phyloP scores from a whole-genome alignment of 768 basidiomycete species.

The Boletales sp. region DNA sequence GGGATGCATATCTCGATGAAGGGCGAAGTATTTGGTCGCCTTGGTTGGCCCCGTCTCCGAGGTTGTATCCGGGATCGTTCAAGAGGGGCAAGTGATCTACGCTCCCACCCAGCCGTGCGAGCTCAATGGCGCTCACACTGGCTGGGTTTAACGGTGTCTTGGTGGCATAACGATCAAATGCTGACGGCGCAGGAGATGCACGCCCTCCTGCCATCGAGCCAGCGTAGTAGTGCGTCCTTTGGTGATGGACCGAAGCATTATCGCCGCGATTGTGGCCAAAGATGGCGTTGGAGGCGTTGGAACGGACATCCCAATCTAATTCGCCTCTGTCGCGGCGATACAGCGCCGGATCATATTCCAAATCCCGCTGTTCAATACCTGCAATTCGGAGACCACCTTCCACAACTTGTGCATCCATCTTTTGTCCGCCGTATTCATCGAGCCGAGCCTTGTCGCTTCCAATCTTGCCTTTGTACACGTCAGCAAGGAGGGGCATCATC shows the following conservation, averaged over 20 bases:
- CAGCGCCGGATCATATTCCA: conserved; percentile 78
- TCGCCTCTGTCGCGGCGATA: conserved; percentile 83
- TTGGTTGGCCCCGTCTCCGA: conserved; percentile 9
- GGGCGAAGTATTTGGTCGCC: conserved; percentile 2
- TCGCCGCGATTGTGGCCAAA: conserved; percentile 38
- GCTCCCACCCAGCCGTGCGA: conserved; percentile 50
- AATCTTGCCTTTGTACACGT: conserved; percentile 77
- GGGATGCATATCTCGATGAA: conserved; percentile 30
- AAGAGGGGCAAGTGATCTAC: conserved; percentile 61
- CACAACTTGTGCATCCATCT: conserved; percentile 68
- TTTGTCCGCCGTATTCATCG: conserved; percentile 75
- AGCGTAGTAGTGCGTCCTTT: conserved; percentile 40
- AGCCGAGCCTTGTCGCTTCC: conserved; percentile 59
- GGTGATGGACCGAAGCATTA: conserved; percentile 38
- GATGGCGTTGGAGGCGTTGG: conserved; percentile 58
- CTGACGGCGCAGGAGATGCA: conserved; percentile 40
- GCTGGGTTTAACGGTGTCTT: conserved; percentile 37
- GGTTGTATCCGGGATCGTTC: conserved; percentile 22
- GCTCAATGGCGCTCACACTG: conserved; percentile 44
- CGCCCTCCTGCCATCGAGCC: conserved; percentile 31
- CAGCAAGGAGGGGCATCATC: conserved; percentile 73
- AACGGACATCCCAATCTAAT: conserved; percentile 83
- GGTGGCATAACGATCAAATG: conserved; percentile 58
- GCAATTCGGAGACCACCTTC: conserved; percentile 83
- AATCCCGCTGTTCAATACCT: conserved; percentile 71